These are phyloP conservation scores for Oryza brachyantha DNA, from an alignment of 176 grass and related monocot species.

Conservation along the genomic window DNA sequence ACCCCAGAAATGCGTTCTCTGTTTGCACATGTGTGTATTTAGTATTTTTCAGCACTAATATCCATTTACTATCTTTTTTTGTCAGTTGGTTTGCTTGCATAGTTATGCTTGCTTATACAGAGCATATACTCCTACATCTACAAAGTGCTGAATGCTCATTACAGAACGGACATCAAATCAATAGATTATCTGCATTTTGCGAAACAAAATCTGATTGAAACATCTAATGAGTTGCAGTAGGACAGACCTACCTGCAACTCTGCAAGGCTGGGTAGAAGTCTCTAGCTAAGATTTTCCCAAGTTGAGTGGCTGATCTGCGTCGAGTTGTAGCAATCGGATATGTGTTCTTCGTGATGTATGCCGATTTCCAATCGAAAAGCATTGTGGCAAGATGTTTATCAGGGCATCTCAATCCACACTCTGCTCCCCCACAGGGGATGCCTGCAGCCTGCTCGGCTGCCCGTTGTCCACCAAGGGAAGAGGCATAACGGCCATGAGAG, in stretches of 20 bases:
- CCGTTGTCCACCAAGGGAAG: slow-evolving; percentile 4
- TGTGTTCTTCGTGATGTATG: background rate
- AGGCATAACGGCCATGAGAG: background rate
- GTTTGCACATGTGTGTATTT: background rate
- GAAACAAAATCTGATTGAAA: background rate
- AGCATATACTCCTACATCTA: background rate
- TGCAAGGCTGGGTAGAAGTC: background rate
- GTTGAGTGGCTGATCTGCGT: slow-evolving; percentile 20
- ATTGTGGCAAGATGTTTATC: slow-evolving; percentile 6
- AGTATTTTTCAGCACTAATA: background rate
- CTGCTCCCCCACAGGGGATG: background rate
- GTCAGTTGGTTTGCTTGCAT: background rate
- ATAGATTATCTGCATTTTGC: background rate
- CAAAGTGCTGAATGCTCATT: too few species aligned
- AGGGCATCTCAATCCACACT: slow-evolving; percentile 7
- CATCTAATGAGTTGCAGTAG: background rate
- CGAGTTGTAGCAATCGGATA: slow-evolving; percentile 15
- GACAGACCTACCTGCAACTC: background rate
- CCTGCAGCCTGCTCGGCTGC: too few species aligned
- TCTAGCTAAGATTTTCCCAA: slow-evolving; percentile 14
- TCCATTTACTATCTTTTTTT: background rate
- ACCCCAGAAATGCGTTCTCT: background rate
- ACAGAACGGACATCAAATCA: background rate
- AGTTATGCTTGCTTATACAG: background rate
- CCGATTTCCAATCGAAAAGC: background rate